Conservation (phyloP, 1,139 yeast species). For the Geotrichum australiense region DNA sequence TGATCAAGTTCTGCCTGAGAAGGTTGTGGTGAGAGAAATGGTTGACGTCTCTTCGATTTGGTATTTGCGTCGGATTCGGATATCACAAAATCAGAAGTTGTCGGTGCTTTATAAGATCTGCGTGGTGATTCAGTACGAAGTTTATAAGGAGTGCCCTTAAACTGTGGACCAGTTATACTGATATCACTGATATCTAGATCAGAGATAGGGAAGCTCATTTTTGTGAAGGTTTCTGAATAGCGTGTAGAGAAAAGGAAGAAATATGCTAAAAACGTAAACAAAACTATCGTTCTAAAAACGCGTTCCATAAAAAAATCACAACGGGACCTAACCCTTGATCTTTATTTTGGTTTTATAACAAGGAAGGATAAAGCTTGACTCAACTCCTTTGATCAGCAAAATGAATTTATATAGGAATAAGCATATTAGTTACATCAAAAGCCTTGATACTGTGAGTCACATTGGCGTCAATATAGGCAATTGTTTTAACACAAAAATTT, state of each 20-base stretch:
- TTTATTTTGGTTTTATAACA: no score
- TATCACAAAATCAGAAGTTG: slow-evolving; percentile 11
- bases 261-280: no score
- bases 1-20: no score
- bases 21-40: slow-evolving; percentile 24
- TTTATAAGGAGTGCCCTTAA: slow-evolving; percentile 11
- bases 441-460: slow-evolving; percentile 39
- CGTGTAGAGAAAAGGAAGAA: no score
- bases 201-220: slow-evolving; percentile 18
- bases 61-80: slow-evolving; percentile 17
- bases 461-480: neutral
- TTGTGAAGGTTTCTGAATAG: no score
- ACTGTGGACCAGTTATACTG: slow-evolving; percentile 12
- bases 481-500: neutral
- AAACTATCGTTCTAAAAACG: no score
- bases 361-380: no score
- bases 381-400: no score
- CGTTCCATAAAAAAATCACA: no score
- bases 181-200: slow-evolving; percentile 22
- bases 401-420: slow-evolving; percentile 32
- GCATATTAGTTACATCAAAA: slow-evolving; percentile 48
- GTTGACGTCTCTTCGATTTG: slow-evolving; percentile 2
- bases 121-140: no score
- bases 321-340: no score
- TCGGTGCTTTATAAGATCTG: no score